Evolutionary conservation across 2,329 filamentous ascomycete species (phyloP), one percentile per base, ranked within the genome.

Genomic region (Cucurbitaria berberidis): DNA sequence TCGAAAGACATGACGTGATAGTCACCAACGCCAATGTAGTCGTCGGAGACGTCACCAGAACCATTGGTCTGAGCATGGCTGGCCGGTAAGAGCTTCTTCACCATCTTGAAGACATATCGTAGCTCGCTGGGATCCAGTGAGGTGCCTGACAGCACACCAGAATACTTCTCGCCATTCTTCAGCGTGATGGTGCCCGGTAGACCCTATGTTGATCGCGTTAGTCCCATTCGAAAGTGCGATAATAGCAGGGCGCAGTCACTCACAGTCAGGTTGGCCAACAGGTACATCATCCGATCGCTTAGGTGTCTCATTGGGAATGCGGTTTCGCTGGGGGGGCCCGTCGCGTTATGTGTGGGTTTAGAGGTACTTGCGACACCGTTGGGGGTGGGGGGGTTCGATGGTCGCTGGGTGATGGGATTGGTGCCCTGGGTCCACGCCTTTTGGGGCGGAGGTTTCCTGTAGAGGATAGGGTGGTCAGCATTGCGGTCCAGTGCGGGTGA

Each of bases 101-200:
- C 84, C 86, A 89, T 89, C 73, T 88, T 89, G 63, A 88, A 77
- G 24, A 82, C 75, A 63, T 88, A 83, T 16, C 80, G 79, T 42
- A 81, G 76, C 58, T 84, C 81, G 57, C 72, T 77, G 4, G 80
- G 69, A 48, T 84, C 82, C 22, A 84, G 70, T 8, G 78, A 78
- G 11, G 80, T 81, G 39, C 82, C 82, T 35, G 83, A 85, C 63
- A 87, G 84, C 30, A 88, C 81, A 51, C 86, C 86, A 8, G 78
- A 81, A 67, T 82, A 87, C 49, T 81, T 81, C 42, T 87, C 86
- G 63, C 85, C 86, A 63, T 78, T 83, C 64, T 83, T 85, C 15
- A 84, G 78, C 9, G 82, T 85, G 55, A 88, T 74, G 13, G 78
- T 81, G 42, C 81, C 78, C 45, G 77, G 76, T 47, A 83, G 76